Conservation (phyloP, 768 basidiomycete species). For the Phaffia australis region DNA sequence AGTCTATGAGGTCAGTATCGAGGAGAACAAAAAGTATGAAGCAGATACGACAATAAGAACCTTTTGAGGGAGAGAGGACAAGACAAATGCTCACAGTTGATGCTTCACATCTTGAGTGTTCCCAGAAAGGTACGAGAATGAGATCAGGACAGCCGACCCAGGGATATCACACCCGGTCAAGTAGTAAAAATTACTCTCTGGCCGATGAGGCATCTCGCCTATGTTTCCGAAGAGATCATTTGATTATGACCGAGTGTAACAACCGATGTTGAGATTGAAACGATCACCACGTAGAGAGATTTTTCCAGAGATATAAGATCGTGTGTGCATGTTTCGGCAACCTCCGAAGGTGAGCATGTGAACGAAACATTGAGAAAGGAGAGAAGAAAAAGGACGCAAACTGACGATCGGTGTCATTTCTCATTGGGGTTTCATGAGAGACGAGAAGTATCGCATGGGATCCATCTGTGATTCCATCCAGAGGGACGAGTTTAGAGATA, state of each 20-base stretch:
- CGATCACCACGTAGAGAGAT: not conserved
- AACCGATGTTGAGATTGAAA: not conserved
- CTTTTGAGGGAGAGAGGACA: not conserved
- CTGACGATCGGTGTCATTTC: slow-evolving; percentile 24
- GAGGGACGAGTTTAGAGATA: not conserved
- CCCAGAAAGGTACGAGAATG: not conserved
- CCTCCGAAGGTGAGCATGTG: no score
- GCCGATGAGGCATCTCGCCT: slow-evolving; percentile 22
- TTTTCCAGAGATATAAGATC: no score
- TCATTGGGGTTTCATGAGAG: slow-evolving; percentile 17
- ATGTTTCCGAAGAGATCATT: not conserved
- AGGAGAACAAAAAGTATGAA: no score
- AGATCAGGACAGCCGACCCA: slow-evolving; percentile 29
- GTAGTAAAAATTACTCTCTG: slow-evolving; percentile 64
- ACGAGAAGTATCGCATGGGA: slow-evolving; percentile 13
- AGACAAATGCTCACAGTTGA: slow-evolving; percentile 45
- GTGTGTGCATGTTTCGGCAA: no score
- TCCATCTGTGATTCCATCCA: not conserved
- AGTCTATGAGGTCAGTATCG: no score
- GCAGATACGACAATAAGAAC: no score
- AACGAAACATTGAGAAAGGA: not conserved
- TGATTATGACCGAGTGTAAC: not conserved
- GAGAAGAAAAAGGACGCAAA: not conserved
- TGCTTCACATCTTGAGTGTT: slow-evolving; percentile 24
- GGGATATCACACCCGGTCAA: slow-evolving; percentile 70